Conservation (phyloP, 345 rosid species). For the Iberis pinnata region DNA sequence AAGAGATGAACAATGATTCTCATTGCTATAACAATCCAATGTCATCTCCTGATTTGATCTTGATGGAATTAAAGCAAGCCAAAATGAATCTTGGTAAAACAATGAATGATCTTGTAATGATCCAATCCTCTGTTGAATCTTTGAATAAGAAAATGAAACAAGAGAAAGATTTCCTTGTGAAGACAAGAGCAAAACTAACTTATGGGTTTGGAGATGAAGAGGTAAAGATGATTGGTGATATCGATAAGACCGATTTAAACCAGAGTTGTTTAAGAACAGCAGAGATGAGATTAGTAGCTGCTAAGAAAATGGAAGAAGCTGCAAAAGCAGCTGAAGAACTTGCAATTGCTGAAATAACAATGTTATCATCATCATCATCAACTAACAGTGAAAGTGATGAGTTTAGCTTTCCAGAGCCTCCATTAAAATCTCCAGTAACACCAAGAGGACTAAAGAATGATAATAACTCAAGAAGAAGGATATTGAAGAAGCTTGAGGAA, state of each 20-base stretch:
- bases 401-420: constrained; percentile 57
- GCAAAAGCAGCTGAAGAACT: constrained; percentile 92
- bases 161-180: constrained; percentile 63
- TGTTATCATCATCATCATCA: constrained; percentile 45
- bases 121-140: constrained; percentile 62
- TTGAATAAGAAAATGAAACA: constrained; percentile 64
- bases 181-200: constrained; percentile 53
- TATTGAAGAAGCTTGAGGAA: constrained; percentile 66
- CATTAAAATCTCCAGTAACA: constrained; percentile 38
- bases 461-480: constrained; percentile 33
- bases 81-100: constrained; percentile 73
- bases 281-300: constrained; percentile 88
- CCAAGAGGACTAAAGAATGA: constrained; percentile 24
- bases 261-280: constrained; percentile 45
- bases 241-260: constrained; percentile 27
- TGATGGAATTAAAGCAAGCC: too few relatives aligned
- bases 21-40: constrained; percentile 26
- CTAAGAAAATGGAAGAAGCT: constrained; percentile 97
- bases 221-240: constrained; percentile 42
- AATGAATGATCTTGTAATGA: constrained; percentile 62
- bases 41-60: constrained; percentile 57
- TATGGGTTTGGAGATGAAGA: constrained; percentile 54
- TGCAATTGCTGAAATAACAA: constrained; percentile 63
- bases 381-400: constrained; percentile 30
- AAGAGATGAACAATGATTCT: constrained; percentile 28